Conservation (phyloP, 495 filamentous ascomycete species). For the Entonaema liquescens region DNA sequence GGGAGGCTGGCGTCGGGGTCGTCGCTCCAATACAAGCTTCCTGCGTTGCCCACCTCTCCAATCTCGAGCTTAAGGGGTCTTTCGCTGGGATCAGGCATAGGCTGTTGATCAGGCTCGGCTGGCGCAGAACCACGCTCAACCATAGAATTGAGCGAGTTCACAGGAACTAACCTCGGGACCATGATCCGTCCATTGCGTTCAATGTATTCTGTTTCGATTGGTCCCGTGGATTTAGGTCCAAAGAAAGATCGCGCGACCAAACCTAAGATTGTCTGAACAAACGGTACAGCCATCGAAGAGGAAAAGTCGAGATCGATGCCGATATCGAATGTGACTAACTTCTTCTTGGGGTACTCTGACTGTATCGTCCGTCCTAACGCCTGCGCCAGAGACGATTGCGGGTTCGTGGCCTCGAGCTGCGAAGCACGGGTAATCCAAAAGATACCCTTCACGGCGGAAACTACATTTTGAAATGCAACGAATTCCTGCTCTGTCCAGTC, state of each 20-base stretch:
- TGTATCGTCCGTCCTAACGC: conserved; percentile 43
- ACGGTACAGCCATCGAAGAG: background rate
- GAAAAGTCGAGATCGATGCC: conserved; percentile 3
- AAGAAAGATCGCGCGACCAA: conserved; percentile 67
- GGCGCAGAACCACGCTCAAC: conserved; percentile 36
- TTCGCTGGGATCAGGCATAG: conserved; percentile 16
- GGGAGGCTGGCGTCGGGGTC: conserved; percentile 22
- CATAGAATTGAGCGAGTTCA: conserved; percentile 36
- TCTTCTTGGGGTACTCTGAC: conserved; percentile 44
- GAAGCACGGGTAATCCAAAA: conserved; percentile 46
- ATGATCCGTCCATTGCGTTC: conserved; percentile 37
- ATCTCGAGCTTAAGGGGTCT: conserved; percentile 35
- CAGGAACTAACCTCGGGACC: conserved; percentile 40
- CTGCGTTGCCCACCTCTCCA: conserved; percentile 13
- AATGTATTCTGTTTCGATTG: conserved; percentile 42
- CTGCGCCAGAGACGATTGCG: conserved; percentile 28
- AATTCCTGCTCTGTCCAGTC: conserved; percentile 39
- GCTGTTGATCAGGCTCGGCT: conserved; percentile 9
- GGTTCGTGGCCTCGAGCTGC: conserved; percentile 31
- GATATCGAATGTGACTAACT: conserved; percentile 41
- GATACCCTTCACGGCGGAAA: conserved; percentile 25
- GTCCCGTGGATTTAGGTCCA: conserved; percentile 26
- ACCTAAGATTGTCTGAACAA: conserved; percentile 51
- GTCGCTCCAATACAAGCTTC: conserved; percentile 26
- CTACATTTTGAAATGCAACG: conserved; percentile 26